phyloP scores from a whole-genome alignment of 177 flowering plant genomes.

The Telopea speciosissima region DNA sequence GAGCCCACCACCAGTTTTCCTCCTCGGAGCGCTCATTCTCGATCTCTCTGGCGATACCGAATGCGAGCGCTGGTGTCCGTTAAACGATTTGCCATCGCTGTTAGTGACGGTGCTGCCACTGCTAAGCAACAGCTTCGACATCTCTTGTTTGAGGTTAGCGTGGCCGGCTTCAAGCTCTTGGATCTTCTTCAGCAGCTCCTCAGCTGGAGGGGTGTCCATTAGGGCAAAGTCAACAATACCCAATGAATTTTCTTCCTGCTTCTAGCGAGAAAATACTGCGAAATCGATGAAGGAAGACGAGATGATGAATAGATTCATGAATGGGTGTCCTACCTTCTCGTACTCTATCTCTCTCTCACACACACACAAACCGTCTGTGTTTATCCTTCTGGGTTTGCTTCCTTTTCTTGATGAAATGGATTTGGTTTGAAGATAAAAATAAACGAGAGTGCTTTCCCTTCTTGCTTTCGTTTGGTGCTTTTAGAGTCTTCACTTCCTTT shows the following conservation, averaged over 20 bases:
- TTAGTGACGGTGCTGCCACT: conserved; percentile 7
- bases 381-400: not conserved
- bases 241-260: not conserved
- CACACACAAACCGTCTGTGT: too few relatives aligned
- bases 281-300: not conserved
- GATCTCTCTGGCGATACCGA: conserved; percentile 48
- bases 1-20: conserved; percentile 16
- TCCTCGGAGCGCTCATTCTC: conserved; percentile 18
- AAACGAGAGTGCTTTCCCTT: too few relatives aligned
- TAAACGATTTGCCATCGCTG: conserved; percentile 14
- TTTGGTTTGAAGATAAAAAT: too few relatives aligned
- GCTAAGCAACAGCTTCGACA: conserved; percentile 53
- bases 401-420: too few relatives aligned
- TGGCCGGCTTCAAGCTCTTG: conserved; percentile 80
- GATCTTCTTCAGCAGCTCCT: conserved; percentile 85
- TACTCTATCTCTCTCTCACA: not conserved
- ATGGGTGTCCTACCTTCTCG: not conserved
- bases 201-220: conserved; percentile 46
- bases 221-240: not conserved
- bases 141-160: conserved; percentile 64
- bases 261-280: not conserved
- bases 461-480: not conserved
- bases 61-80: conserved; percentile 37
- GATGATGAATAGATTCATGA: not conserved
- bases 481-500: not conserved